Base-by-base conservation (phyloP, 2,329 filamentous ascomycete genomes). In the Fusarium decemcellulare region DNA sequence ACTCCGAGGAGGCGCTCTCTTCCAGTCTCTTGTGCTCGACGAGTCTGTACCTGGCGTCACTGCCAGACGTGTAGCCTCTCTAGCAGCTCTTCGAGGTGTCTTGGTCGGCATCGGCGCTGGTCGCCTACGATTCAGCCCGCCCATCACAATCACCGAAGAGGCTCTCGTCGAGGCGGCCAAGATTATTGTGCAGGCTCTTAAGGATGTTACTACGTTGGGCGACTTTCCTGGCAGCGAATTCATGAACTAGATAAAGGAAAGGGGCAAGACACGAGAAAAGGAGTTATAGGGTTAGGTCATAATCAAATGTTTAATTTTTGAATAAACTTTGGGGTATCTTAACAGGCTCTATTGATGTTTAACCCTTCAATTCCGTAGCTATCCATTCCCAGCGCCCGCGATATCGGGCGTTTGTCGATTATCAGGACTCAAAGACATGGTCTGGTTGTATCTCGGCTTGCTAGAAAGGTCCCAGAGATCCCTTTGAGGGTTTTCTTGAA, bases 81-180 rank as follows among this genome's bases (percentile, higher is more conserved):
- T 66, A 1, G 37, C 30, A 15, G 48, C 48, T 12, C 46, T 50
- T 0, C 48, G 63, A n/a, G 63, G 63, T 2, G 59, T 65, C 10
- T 29, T 65, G 32, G 43, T 65, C 2, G 58, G 57, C 1, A 61
- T 43, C 12, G 62, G 51, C 10, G 46, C 42, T 32, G 55, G 60
- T n/a, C 51, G 62, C 7, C 58, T 65, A 3, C 57, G 62, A 4
- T 48, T 65, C 10, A 61, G 58, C 34, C 52, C 62, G 5, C 62
- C 62, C 0, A 47, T 65, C 5, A 57, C 51, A 3, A 65, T 65
- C 73, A 47, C 68, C 64, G 55, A 65, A 27, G 47, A 62, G 3
- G 47, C 58, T 27, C 39, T 65, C 14, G 52, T 58, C 6, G 56
- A 62, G 52, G 59, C 29, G n/a, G 42, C 47, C 2, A 32, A 29